Base-by-base conservation (phyloP, 2,329 filamentous ascomycete genomes). In the Coniochaeta prunicola region DNA sequence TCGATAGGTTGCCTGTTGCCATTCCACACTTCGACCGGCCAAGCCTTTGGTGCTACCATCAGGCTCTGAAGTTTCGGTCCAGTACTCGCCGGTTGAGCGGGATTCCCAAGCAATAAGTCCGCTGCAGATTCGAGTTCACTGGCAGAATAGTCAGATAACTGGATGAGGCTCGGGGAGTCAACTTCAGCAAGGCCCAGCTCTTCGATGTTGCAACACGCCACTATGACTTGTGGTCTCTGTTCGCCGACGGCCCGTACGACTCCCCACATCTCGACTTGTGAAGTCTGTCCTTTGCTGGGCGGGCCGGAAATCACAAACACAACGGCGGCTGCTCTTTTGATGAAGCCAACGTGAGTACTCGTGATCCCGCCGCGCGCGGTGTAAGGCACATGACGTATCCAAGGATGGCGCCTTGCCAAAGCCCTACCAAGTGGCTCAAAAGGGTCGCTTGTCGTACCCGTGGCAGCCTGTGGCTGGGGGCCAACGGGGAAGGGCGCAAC, bases 331-430 rank as follows among this genome's bases (percentile, higher is more conserved):
- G 85, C 85, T 58, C 81, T 75, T 59, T 77, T 79, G 57, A 90
- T 79, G 65, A 89, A 88, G 57, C 79, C 79, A 55, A 80, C 73
- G 70, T 92, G 85, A 50, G 82, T 79, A 24, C 79, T 77, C 2
- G 85, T 88, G 68, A 90, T 84, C 45, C 87, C 87, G 59, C 77
- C 72, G 57, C 79, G 77, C 53, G 84, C 81, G 5, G 85, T 83
- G 66, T 90, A 92, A 6, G 89, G 88, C 48, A 91, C 83, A 68
- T 92, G 89, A 21, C 86, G 83, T 61, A 92, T 77, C 69, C 78
- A 79, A 2, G 79, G 73, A 66, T 89, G 85, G 64, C 81, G 77
- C 55, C 73, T 75, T 55, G 84, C 82, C 55, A 92, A 70, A 50
- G 84, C 81, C 62, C 80, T 79, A 21, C 89, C 89, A 19, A 92